Percentiles rank a stretch among this genome's conserved stretches.
phyloP scores from a whole-genome alignment of 163 green algal species.

The Scenedesmus sp. region DNA sequence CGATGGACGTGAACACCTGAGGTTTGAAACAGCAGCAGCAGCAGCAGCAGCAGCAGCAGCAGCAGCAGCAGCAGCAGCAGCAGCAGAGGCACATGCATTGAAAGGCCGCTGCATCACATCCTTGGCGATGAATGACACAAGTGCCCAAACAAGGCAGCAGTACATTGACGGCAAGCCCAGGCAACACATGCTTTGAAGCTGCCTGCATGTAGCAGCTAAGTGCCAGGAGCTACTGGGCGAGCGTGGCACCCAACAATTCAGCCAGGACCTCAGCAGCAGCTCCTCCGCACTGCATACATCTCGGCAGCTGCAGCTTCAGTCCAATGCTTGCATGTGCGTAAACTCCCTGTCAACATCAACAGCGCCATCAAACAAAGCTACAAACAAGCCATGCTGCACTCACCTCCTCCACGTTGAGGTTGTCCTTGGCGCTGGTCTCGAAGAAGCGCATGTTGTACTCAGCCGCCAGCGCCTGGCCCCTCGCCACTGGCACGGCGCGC shows the following conservation, averaged over 20 bases:
- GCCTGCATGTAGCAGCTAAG: no score
- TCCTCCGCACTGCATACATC: no score
- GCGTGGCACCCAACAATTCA: no score
- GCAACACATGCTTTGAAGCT: no score
- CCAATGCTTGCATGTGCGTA: no score
- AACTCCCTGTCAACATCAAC: not conserved
- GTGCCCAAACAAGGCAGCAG: no score
- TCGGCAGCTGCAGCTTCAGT: no score
- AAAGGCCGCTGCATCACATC: not conserved
- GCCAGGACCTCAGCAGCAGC: no score
- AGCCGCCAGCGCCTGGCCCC: slow-evolving; percentile 91
- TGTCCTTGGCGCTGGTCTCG: slow-evolving; percentile 96
- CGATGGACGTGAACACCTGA: slow-evolving; percentile 78
- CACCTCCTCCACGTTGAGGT: slow-evolving; percentile 91
- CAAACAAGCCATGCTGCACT: not conserved
- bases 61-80: not conserved
- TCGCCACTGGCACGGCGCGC: slow-evolving; percentile 79
- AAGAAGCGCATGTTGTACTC: slow-evolving; percentile 97
- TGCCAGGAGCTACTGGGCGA: no score
- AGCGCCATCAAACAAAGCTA: not conserved
- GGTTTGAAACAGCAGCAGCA: not conserved
- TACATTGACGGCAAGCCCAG: no score
- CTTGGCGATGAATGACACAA: not conserved
- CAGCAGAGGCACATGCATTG: not conserved
- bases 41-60: not conserved